phyloP scores from a whole-genome alignment of 2,329 filamentous ascomycete genomes.

The Penicillium sp. region DNA sequence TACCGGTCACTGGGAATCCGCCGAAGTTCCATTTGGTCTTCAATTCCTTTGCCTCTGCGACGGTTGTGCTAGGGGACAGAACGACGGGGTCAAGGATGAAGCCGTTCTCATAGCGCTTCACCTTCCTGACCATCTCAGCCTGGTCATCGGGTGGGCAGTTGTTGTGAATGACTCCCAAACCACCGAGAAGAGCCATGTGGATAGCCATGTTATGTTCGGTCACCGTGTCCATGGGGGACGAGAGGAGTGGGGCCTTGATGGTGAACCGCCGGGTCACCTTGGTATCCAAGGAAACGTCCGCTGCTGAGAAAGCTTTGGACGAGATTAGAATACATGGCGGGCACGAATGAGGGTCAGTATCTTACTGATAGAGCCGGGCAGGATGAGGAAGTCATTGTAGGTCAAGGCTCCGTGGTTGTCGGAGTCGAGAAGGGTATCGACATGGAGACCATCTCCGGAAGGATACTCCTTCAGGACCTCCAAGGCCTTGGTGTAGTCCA shows the following conservation, averaged over 20 bases:
- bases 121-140: slow-evolving; percentile 98
- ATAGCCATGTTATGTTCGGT: slow-evolving; percentile 99
- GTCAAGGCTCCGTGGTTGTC: slow-evolving; percentile 90
- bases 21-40: slow-evolving; percentile 99
- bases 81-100: slow-evolving; percentile 97
- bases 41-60: slow-evolving; percentile 84
- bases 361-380: slow-evolving; percentile 91
- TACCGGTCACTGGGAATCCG: slow-evolving; percentile 97
- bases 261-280: slow-evolving; percentile 93
- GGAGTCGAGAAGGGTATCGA: slow-evolving; percentile 85
- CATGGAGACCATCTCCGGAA: slow-evolving; percentile 79
- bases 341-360: slow-evolving; percentile 5
- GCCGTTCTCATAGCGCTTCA: slow-evolving; percentile 98
- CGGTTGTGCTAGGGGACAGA: slow-evolving; percentile 81
- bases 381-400: slow-evolving; percentile 97
- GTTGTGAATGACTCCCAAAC: slow-evolving; percentile 88
- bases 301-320: slow-evolving; percentile 76
- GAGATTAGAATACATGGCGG: too few relatives aligned
- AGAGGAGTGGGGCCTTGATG: slow-evolving; percentile 94
- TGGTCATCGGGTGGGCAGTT: slow-evolving; percentile 98
- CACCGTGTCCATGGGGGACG: slow-evolving; percentile 99
- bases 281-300: slow-evolving; percentile 82
- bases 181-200: slow-evolving; percentile 66
- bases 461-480: slow-evolving; percentile 80
- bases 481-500: slow-evolving; percentile 74